phyloP scores from a whole-genome alignment of 2,329 filamentous ascomycete species.

The Chrysosporium keratinophilum region DNA sequence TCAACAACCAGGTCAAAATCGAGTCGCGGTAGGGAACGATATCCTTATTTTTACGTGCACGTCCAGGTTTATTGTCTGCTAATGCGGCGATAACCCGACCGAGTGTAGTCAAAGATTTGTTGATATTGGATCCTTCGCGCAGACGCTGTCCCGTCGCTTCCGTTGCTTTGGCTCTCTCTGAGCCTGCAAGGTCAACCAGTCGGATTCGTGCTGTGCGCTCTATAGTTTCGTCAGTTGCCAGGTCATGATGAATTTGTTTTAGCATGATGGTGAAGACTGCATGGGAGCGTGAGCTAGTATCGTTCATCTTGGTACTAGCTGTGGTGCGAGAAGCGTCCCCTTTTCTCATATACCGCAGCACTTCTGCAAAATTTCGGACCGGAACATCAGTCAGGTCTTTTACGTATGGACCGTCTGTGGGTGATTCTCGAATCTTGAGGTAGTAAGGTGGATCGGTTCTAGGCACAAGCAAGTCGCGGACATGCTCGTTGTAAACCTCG shows the following conservation, averaged over 20 bases:
- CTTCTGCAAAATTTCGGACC: constrained; percentile 75
- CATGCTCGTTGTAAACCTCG: constrained; percentile 98
- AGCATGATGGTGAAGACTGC: constrained; percentile 97
- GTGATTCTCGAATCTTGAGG: constrained; percentile 93
- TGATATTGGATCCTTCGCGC: constrained; percentile 94
- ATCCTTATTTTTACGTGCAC: constrained; percentile 53
- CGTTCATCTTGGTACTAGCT: constrained; percentile 98
- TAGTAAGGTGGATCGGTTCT: constrained; percentile 74
- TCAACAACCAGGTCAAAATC: constrained; percentile 72
- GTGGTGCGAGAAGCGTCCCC: constrained; percentile 81
- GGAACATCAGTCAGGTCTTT: constrained; percentile 92
- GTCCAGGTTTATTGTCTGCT: constrained; percentile 58
- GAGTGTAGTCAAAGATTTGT: constrained; percentile 92
- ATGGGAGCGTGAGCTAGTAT: constrained; percentile 91
- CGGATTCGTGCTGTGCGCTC: constrained; percentile 89
- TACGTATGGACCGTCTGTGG: constrained; percentile 89
- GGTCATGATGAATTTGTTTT: constrained; percentile 95
- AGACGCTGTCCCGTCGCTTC: constrained; percentile 86
- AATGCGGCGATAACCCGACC: constrained; percentile 92
- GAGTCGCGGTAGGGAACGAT: constrained; percentile 91
- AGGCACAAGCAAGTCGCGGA: constrained; percentile 81
- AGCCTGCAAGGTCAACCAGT: constrained; percentile 87
- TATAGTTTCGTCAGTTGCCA: constrained; percentile 94
- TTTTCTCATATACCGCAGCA: constrained; percentile 79
- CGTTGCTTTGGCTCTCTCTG: constrained; percentile 87